Evolutionary conservation across 371 early-diverging fungal species (phyloP), one percentile per base, ranked within the genome.

Genomic region (Apophysomyces ossiformis): DNA sequence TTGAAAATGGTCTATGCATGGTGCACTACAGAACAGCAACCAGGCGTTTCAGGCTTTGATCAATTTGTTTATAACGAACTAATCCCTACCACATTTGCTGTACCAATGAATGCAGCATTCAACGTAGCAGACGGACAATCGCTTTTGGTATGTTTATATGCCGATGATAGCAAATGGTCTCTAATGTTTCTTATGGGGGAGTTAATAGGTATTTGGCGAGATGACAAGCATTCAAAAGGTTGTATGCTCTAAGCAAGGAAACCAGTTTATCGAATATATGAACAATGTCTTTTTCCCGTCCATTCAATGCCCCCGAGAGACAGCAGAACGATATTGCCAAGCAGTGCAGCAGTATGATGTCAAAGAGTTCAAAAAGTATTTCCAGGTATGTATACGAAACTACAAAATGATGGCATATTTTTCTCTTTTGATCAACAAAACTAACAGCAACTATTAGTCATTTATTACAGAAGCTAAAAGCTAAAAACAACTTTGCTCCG

Each of bases 61-160:
- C 87, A 87, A 58, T 95, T 96, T 76, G 87, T 94, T 44, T 92
- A 91, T 72, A 89, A 90, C 62, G 86, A 88, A 47, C 87, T 95
- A 26, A 70, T 94, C 13, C 90, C 92, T 21, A 78, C 87, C 57
- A 86, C 92, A 38, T 96, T 97, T 66, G 89, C 92, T 64, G 87
- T 95, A 18, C 95, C 96, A 0, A 85, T 93, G 79, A 88, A 89
- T 39, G 66, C 87, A 5, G 82, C 78, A 15, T 97, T 96, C 77
- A 87, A 92, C 69, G 69, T 91, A 26, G 71, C 85, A 13, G 96
- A 96, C 72, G 96, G 92, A 9, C 93, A 94, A 74, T 82, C 92
- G 1, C 73, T 87, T 58, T 67, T 94, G 78, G 92, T 87, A 81
- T 65, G 69, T 47, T 12, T 43, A 16, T 18, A 18, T 12, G 3